Base-by-base conservation (phyloP, 768 basidiomycete species). In the Mycena amicta region DNA sequence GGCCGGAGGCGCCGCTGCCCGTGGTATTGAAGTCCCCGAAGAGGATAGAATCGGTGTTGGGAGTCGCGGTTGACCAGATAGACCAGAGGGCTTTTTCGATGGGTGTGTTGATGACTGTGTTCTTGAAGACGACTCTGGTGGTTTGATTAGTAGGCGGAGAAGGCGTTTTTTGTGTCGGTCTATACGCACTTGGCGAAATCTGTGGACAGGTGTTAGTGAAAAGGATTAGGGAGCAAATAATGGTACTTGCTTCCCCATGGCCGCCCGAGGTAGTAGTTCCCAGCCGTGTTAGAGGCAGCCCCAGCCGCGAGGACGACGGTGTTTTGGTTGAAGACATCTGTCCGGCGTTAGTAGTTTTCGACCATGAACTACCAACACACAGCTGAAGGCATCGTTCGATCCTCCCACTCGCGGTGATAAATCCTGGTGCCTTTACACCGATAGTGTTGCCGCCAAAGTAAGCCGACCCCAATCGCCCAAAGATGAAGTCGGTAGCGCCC, bases 401-500 rank as follows among this genome's bases (percentile, higher is more conserved):
- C 18, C 82, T 75, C 5, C 83, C 82, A 52, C 72, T 80, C 1
- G 83, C 82, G 5, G 81, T 83, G 27, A 83, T 71, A 49, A 66
- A 80, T 5, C 82, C 83, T 30, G 72, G 67, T 37, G 71, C 79
- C 5, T 71, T 74, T 8, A 79, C 74, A 0, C 71, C 80, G 26
- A 83, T 80, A 0, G 79, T 82, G 56, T 80, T 82, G 0, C 77
- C 75, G 15, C 77, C 78, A 53, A 83, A 83, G 67, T 77, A 83
- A 30, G 23, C 28, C 52, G 6, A 12, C 39, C 68, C 67, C 22
- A 26, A 54, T 31, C 75, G 77, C 13, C 82, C 82, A 56, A 82
- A 83, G 47, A 83, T 81, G 58, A 83, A 83, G 59, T 83, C 81
- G 1, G 71, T 71, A 0, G 80, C 80, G 30, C 80, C 81, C 79